Percentiles rank a stretch among this genome's conserved stretches.
phyloP scores from a whole-genome alignment of 164 flowering plant species.

The Tetrastigma voinierianum region DNA sequence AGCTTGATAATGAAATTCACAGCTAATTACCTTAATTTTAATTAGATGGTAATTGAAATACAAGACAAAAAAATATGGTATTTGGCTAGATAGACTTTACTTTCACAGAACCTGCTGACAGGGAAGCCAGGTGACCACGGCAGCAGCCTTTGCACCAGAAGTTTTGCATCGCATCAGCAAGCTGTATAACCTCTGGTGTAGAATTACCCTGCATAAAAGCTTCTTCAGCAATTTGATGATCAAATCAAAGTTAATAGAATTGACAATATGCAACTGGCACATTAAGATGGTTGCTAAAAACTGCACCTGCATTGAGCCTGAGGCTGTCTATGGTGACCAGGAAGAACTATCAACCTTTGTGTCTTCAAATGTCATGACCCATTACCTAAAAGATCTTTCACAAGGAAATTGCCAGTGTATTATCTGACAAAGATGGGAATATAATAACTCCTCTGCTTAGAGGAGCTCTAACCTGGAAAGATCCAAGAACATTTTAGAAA shows the following conservation, averaged over 20 bases:
- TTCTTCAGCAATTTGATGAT: conserved; percentile 9
- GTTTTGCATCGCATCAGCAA: conserved; percentile 60
- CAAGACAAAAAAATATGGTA: neutral
- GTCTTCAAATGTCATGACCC: conserved; percentile 20
- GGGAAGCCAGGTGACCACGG: conserved; percentile 79
- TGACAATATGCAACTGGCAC: too few relatives aligned
- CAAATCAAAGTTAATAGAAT: neutral
- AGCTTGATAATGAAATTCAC: too few relatives aligned
- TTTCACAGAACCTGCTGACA: conserved; percentile 68
- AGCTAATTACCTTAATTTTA: neutral
- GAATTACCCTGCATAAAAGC: conserved; percentile 37
- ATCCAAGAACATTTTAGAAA: neutral
- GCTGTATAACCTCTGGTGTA: conserved; percentile 42
- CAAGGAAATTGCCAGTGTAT: conserved; percentile 14
- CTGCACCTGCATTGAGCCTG: conserved; percentile 40
- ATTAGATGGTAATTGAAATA: neutral
- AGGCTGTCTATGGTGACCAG: conserved; percentile 24
- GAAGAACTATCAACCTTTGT: conserved; percentile 23
- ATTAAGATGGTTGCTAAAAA: neutral
- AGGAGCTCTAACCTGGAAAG: conserved; percentile 79
- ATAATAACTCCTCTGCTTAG: conserved; percentile 57
- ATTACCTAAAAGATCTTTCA: conserved; percentile 26
- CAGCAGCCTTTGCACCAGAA: conserved; percentile 91
- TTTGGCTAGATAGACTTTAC: conserved; percentile 29
- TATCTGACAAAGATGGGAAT: conserved; percentile 28